Conservation (phyloP, 2,329 filamentous ascomycete species). For the Penicillium oxalicum region DNA sequence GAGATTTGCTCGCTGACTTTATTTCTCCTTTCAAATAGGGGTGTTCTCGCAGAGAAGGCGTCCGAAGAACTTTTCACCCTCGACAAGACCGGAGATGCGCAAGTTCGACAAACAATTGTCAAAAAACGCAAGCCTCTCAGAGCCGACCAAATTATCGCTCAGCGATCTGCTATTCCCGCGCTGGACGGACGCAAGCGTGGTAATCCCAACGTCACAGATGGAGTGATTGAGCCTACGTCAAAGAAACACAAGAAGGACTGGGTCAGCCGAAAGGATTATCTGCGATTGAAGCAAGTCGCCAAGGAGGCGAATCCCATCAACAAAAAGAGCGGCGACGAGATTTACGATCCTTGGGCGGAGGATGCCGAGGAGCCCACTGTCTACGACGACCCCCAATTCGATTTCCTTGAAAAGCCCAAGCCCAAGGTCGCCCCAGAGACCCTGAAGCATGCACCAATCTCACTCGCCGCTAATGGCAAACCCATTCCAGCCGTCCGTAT, state of each 20-base stretch:
- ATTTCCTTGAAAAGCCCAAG: slow-evolving; percentile 62
- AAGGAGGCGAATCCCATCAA: slow-evolving; percentile 52
- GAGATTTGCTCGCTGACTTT: slow-evolving; percentile 5
- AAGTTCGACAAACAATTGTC: slow-evolving; percentile 58
- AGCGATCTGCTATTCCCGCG: slow-evolving; percentile 74
- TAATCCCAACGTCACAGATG: slow-evolving; percentile 64
- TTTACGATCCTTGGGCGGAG: slow-evolving; percentile 73
- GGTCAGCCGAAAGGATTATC: slow-evolving; percentile 78
- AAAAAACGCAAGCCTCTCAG: slow-evolving; percentile 73
- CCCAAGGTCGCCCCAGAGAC: slow-evolving; percentile 68
- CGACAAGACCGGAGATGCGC: slow-evolving; percentile 66
- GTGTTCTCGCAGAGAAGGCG: slow-evolving; percentile 74
- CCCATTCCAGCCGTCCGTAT: slow-evolving; percentile 68
- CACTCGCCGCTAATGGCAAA: slow-evolving; percentile 77
- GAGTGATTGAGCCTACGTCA: slow-evolving; percentile 57
- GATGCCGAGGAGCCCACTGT: slow-evolving; percentile 38
- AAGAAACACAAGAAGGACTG: slow-evolving; percentile 75
- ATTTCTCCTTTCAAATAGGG: slow-evolving; percentile 47
- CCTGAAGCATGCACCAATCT: slow-evolving; percentile 69
- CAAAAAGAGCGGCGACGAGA: slow-evolving; percentile 51
- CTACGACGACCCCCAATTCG: slow-evolving; percentile 49
- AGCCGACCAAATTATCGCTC: slow-evolving; percentile 83
- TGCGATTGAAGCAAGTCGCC: slow-evolving; percentile 70
- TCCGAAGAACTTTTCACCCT: slow-evolving; percentile 80
- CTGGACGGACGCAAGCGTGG: slow-evolving; percentile 73